Evolutionary conservation across 2,329 filamentous ascomycete genomes (phyloP).

Genomic region (Ophiostoma novo-ulmi): DNA sequence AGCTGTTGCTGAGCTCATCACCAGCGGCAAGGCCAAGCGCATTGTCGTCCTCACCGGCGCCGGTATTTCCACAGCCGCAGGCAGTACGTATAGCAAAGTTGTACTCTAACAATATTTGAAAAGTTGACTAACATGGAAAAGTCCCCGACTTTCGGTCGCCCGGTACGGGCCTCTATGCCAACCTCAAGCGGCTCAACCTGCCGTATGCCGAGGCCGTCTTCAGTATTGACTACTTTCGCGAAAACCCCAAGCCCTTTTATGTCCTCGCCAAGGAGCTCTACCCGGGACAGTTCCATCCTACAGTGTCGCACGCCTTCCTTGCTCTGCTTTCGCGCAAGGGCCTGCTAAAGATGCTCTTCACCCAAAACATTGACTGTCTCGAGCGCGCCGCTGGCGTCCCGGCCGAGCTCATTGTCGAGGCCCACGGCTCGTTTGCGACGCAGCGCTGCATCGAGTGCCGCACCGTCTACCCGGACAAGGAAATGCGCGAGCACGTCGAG

Average conservation of each 20-base stretch:
- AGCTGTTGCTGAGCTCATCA: constrained; percentile 76
- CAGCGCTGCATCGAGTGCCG: constrained; percentile 91
- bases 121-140: constrained; percentile 20
- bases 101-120: background rate
- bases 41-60: constrained; percentile 90
- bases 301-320: constrained; percentile 85
- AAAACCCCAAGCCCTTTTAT: constrained; percentile 86
- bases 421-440: constrained; percentile 88
- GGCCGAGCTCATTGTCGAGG: constrained; percentile 76
- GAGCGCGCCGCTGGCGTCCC: constrained; percentile 84
- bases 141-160: constrained; percentile 95
- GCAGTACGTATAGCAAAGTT: constrained; percentile 44
- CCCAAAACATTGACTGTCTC: constrained; percentile 95
- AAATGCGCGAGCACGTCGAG: constrained; percentile 67
- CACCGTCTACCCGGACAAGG: constrained; percentile 62
- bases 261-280: constrained; percentile 86
- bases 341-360: constrained; percentile 79
- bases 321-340: constrained; percentile 73
- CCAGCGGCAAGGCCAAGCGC: constrained; percentile 57
- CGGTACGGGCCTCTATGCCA: constrained; percentile 88
- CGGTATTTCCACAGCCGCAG: constrained; percentile 73
- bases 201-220: constrained; percentile 92
- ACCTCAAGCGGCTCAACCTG: constrained; percentile 77
- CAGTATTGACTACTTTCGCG: constrained; percentile 81
- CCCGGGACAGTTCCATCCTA: constrained; percentile 82